Evolutionary conservation across 345 rosid genomes (phyloP).

Genomic region (Litchi chinensis): DNA sequence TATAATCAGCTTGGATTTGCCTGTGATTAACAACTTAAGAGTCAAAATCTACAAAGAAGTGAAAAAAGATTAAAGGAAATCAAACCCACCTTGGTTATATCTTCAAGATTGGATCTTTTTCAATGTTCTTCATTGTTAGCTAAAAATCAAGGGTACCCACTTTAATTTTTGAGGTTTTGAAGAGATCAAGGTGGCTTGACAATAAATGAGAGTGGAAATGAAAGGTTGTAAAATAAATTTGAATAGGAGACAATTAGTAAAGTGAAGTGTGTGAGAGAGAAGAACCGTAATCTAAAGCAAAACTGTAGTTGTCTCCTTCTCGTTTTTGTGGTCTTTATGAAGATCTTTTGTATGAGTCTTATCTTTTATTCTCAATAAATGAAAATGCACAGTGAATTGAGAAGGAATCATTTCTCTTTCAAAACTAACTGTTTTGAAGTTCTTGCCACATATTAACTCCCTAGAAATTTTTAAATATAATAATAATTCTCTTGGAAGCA

Average conservation of each 20-base stretch:
- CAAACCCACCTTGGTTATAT: conserved; percentile 18
- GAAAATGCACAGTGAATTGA: not conserved
- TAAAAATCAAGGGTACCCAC: not conserved
- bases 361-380: not conserved
- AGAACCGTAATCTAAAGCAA: not conserved
- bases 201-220: not conserved
- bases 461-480: too few relatives aligned
- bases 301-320: not conserved
- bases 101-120: conserved; percentile 11
- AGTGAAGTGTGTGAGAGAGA: not conserved
- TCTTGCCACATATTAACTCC: too few relatives aligned
- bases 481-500: too few relatives aligned
- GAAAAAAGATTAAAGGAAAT: not conserved
- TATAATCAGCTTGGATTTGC: not conserved
- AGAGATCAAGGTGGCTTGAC: not conserved
- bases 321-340: too few relatives aligned
- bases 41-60: not conserved
- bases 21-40: not conserved
- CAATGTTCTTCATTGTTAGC: not conserved
- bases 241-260: too few relatives aligned
- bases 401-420: too few relatives aligned
- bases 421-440: too few relatives aligned
- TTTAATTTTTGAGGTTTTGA: not conserved
- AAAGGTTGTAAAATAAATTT: not conserved
- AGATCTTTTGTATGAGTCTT: too few relatives aligned